These are phyloP conservation scores for Apiotrichum brassicae DNA, from an alignment of 1,284 basidiomycete genomes.

Conservation along the genomic window DNA sequence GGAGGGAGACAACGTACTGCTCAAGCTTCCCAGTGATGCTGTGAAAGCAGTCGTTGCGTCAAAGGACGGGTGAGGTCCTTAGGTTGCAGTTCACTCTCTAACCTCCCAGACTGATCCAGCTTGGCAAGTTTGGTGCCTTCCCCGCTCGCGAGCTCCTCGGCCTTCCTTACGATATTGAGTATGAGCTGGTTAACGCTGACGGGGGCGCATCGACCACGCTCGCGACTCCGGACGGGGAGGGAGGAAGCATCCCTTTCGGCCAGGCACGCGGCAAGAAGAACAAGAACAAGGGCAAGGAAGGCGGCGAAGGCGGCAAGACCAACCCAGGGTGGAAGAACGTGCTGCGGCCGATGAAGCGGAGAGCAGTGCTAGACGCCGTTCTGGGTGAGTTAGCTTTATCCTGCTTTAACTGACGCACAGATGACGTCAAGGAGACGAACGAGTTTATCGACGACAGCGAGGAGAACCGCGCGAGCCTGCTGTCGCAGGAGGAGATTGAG, in stretches of 20 bases:
- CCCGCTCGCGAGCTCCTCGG: constrained; percentile 45
- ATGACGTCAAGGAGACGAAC: constrained; percentile 44
- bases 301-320: constrained; percentile 7
- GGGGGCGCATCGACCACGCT: constrained; percentile 8
- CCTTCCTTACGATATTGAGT: constrained; percentile 49
- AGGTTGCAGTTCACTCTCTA: neutral
- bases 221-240: constrained; percentile 4
- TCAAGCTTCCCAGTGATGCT: constrained; percentile 47
- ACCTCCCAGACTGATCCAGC: constrained; percentile 36
- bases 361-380: constrained; percentile 34
- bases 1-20: constrained; percentile 47
- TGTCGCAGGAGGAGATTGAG: constrained; percentile 74
- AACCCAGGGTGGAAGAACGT: constrained; percentile 38
- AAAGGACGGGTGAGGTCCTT: constrained; percentile 35
- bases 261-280: constrained; percentile 31
- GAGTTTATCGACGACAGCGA: constrained; percentile 54
- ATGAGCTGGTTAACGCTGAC: constrained; percentile 41
- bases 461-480: constrained; percentile 55
- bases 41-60: constrained; percentile 47
- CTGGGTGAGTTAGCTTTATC: constrained; percentile 26
- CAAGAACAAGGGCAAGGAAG: constrained; percentile 27
- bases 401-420: constrained; percentile 17
- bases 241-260: constrained; percentile 17
- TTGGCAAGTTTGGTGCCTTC: constrained; percentile 50
- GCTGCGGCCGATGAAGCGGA: constrained; percentile 30